Percentiles rank a stretch among this genome's conserved stretches.
Evolutionary conservation across 257 asterid genomes (phyloP).

Genomic region (Solanum etuberosum): DNA sequence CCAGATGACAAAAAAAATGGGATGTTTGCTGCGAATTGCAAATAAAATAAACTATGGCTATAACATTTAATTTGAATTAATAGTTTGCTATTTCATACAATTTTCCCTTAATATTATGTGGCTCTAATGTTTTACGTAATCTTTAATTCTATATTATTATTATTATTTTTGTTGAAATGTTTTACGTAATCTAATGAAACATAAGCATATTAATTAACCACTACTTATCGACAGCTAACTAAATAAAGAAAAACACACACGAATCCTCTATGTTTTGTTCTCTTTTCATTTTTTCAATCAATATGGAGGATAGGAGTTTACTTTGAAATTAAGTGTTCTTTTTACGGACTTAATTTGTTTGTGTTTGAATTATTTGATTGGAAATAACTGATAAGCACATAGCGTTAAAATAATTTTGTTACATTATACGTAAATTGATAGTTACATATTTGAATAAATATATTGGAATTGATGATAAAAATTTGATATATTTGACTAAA

Average conservation of each 20-base stretch:
- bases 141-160: background rate
- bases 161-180: background rate
- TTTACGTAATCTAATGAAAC: background rate
- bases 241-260: background rate
- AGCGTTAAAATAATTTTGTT: background rate
- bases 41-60: too few relatives aligned
- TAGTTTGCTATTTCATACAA: too few relatives aligned
- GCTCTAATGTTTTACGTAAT: background rate
- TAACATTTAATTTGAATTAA: too few relatives aligned
- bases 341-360: background rate
- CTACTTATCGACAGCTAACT: background rate
- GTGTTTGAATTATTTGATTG: background rate
- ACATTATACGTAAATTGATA: background rate
- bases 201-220: background rate
- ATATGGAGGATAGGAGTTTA: background rate
- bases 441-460: background rate
- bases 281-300: background rate
- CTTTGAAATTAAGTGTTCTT: background rate
- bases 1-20: too few relatives aligned
- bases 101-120: background rate
- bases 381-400: background rate
- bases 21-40: too few relatives aligned
- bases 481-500: background rate
- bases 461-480: background rate
- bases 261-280: background rate